Conservation (phyloP, 768 basidiomycete genomes). For the Hypholoma fasciculare region DNA sequence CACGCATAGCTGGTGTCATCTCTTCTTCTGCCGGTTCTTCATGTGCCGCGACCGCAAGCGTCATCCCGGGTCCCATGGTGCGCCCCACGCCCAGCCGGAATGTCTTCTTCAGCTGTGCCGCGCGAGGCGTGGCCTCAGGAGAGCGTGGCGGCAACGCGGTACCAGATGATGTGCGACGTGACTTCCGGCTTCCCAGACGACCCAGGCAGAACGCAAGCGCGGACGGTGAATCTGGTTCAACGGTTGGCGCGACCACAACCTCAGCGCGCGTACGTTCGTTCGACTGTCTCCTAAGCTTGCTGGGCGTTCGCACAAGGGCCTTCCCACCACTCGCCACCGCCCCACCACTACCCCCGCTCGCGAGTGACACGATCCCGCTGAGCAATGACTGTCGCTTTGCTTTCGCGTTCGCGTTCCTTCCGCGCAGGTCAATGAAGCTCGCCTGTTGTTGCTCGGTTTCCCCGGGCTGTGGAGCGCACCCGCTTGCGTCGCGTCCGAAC, state of each 20-base stretch:
- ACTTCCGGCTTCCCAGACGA: neutral
- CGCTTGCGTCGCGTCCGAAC: constrained; percentile 8
- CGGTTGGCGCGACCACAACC: neutral
- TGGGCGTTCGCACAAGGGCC: neutral
- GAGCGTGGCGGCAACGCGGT: neutral
- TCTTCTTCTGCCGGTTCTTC: neutral
- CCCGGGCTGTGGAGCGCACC: neutral
- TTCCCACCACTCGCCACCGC: neutral
- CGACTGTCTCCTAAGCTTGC: neutral
- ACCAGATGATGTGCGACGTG: neutral
- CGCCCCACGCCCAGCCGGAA: constrained; percentile 23
- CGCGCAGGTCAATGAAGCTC: constrained; percentile 14
- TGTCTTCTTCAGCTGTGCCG: constrained; percentile 20
- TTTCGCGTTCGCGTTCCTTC: neutral
- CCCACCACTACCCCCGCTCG: neutral
- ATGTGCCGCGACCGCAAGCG: constrained; percentile 10
- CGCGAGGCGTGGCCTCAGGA: neutral
- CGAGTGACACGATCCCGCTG: constrained; percentile 6
- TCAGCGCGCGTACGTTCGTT: neutral
- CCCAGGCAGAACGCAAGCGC: neutral
- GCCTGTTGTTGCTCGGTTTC: constrained; percentile 3
- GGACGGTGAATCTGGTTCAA: constrained; percentile 2
- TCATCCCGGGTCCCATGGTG: constrained; percentile 20
- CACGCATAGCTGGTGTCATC: neutral
- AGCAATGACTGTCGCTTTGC: neutral